phyloP scores from a whole-genome alignment of 768 basidiomycete species.

The Termitomyces sp. region DNA sequence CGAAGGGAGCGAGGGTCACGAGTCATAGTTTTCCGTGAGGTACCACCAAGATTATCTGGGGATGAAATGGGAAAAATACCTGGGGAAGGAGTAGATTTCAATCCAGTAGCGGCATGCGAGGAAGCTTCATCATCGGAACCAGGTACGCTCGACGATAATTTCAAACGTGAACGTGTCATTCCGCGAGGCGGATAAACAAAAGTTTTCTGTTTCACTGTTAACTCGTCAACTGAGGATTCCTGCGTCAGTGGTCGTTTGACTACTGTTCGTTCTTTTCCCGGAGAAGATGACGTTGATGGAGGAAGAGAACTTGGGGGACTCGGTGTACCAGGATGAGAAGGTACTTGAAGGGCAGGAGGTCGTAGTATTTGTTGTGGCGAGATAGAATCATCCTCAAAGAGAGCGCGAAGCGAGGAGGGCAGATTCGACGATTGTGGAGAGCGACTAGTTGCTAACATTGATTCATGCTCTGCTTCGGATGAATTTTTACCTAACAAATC shows the following conservation, averaged over 20 bases:
- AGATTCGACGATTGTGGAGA: conserved; percentile 40
- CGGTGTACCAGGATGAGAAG: conserved; percentile 19
- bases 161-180: conserved; percentile 25
- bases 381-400: conserved; percentile 64
- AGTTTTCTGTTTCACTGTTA: conserved; percentile 37
- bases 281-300: conserved; percentile 25
- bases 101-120: background rate
- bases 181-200: conserved; percentile 52
- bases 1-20: conserved; percentile 2
- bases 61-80: conserved; percentile 7
- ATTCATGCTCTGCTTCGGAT: conserved; percentile 12
- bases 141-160: conserved; percentile 20
- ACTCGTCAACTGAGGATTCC: conserved; percentile 20
- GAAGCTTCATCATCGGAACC: conserved; percentile 20
- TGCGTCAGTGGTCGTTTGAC: conserved; percentile 22
- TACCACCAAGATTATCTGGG: conserved; percentile 4
- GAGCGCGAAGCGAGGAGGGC: conserved; percentile 69
- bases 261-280: conserved; percentile 26
- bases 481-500: conserved; percentile 18
- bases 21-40: background rate
- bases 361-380: conserved; percentile 35
- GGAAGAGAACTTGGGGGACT: conserved; percentile 18
- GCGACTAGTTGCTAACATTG: conserved; percentile 41
- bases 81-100: conserved; percentile 1
- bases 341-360: conserved; percentile 26